A percentile compares a stretch with the other conserved stretches of the same genome.
Evolutionary conservation across 257 asterid genomes (phyloP).

Genomic region (Nicotiana benthamiana): DNA sequence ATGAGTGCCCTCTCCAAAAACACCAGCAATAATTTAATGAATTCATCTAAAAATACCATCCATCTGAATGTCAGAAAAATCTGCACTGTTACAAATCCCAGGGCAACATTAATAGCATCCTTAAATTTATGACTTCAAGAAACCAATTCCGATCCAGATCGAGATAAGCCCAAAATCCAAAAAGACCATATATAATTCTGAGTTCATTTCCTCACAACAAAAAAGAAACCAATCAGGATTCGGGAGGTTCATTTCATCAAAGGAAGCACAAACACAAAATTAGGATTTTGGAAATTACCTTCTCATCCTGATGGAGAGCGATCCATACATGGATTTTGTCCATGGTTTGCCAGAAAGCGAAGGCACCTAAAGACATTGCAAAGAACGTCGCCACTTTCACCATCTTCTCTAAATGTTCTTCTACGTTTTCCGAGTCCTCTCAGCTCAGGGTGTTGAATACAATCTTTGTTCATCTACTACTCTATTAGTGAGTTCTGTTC

Average conservation of each 20-base stretch:
- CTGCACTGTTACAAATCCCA: background rate
- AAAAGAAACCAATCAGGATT: background rate
- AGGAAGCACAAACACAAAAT: background rate
- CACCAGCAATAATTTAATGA: background rate
- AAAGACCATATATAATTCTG: background rate
- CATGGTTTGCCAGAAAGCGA: constrained; percentile 81
- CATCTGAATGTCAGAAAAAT: background rate
- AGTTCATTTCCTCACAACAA: background rate
- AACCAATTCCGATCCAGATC: background rate
- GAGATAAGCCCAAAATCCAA: background rate
- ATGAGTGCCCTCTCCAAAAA: background rate
- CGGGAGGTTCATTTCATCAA: background rate
- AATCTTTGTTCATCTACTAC: background rate
- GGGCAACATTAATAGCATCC: background rate
- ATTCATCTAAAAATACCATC: background rate
- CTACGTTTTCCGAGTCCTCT: background rate
- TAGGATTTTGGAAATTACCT: constrained; percentile 21
- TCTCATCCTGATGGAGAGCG: constrained; percentile 87
- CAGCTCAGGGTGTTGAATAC: background rate
- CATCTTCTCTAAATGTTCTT: constrained; percentile 28
- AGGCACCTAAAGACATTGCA: constrained; percentile 72
- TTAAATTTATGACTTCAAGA: background rate
- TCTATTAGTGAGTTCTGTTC: background rate
- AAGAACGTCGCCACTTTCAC: constrained; percentile 68
- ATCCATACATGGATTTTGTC: constrained; percentile 84